Percentiles rank a stretch among this genome's conserved stretches.
phyloP scores from a whole-genome alignment of 768 basidiomycete genomes.

The Phaffia tasmanica region DNA sequence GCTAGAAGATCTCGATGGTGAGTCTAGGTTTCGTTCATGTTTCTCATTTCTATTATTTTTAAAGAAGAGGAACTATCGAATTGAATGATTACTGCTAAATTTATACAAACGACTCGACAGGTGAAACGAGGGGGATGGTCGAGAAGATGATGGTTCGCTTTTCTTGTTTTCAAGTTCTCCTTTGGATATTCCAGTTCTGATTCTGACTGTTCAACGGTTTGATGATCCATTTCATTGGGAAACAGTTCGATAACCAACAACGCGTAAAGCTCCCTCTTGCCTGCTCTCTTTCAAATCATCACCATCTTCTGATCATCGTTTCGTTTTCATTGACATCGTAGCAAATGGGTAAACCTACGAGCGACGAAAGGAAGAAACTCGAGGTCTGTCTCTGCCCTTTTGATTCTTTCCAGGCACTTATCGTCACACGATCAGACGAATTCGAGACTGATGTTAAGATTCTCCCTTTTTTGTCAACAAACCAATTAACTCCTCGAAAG shows the following conservation, averaged over 20 bases:
- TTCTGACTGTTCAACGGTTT: background rate
- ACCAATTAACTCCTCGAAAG: slow-evolving; percentile 37
- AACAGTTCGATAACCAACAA: slow-evolving; percentile 43
- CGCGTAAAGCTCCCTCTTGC: slow-evolving; percentile 32
- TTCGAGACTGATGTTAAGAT: background rate
- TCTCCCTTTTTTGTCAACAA: slow-evolving; percentile 13
- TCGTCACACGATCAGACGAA: background rate
- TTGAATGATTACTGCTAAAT: too few relatives aligned
- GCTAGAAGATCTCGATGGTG: slow-evolving; percentile 85
- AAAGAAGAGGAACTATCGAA: background rate
- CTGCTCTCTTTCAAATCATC: background rate
- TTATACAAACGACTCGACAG: background rate
- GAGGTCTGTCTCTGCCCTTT: slow-evolving; percentile 47
- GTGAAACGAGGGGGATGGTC: slow-evolving; percentile 67
- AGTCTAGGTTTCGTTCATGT: slow-evolving; percentile 17
- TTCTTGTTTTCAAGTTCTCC: background rate
- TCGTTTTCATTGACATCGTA: slow-evolving; percentile 33
- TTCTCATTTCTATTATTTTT: background rate
- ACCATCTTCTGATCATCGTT: background rate
- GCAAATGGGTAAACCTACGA: slow-evolving; percentile 94
- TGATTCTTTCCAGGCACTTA: background rate
- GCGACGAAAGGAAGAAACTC: slow-evolving; percentile 83
- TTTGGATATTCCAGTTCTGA: background rate
- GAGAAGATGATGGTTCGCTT: slow-evolving; percentile 98
- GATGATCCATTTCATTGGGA: too few relatives aligned